Evolutionary conservation across 73 alveolate genomes (phyloP), one percentile per base, ranked within the genome.

Genomic region (Paramecium octaurelia): DNA sequence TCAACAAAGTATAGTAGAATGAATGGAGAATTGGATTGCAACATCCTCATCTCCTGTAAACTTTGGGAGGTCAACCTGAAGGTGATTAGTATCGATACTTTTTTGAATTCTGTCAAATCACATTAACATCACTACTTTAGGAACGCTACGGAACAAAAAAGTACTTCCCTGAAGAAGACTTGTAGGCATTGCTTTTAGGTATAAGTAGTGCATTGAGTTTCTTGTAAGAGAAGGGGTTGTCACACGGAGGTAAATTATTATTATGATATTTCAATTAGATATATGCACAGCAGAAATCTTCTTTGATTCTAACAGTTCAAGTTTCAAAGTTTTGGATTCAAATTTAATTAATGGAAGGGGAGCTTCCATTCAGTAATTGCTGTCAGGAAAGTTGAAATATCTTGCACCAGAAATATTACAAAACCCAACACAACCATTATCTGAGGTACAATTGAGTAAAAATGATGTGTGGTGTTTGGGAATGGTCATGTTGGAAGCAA

Each of bases 301-400:
- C 12, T 80, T 80, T 44, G 91, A 80, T 46, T 34, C 91, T 11
- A 42, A 40, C 46, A 44, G 76, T 44, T 80, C 91, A 9, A 23
- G 57, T 24, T 80, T 80, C 29, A 80, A 80, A 80, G 57, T 80
- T 20, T 80, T 80, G 16, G 91, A 80, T 80, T 80, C 91, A 80
- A 80, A 80, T 80, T 80, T 80, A 80, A 80, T 80, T 24, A 80
- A 46, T 80, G 91, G 91, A 48, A 42, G 91, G 44, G 91, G 64
- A 3, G 70, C 73, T 23, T 59, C 57, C 3, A 42, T 48, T 24
- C 8, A 10, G 12, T 80, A 80, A 48, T 34, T 46, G 24, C 9
- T 80, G 12, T 8, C 42, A 3, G 91, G 91, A 10, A 80, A 80
- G 18, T 80, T 80, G 14, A 80, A 80, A 35, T 24, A 42, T 18